These are phyloP conservation scores for Chaetomium fimeti DNA, from an alignment of 495 filamentous ascomycete genomes.

Conservation along the genomic window DNA sequence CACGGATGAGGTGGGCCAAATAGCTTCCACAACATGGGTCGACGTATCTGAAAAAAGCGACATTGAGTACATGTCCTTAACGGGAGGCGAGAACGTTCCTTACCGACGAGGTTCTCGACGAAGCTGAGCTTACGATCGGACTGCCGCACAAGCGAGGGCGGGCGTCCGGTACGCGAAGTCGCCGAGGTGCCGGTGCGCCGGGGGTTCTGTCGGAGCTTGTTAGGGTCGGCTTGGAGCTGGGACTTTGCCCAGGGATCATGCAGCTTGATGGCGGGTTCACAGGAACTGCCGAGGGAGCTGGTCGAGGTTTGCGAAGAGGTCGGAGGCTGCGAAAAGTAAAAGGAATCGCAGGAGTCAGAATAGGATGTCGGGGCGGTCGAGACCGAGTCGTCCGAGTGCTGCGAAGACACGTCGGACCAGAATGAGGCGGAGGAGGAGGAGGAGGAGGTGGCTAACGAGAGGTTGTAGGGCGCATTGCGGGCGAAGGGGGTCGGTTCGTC, in stretches of 20 bases:
- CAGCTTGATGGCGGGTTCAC: conserved; percentile 31
- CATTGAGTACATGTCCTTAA: conserved; percentile 32
- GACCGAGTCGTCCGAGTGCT: conserved; percentile 47
- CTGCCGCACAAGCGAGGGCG: conserved; percentile 83
- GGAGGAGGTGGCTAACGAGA: conserved; percentile 66
- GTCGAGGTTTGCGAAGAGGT: conserved; percentile 34
- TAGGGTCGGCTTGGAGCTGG: conserved; percentile 47
- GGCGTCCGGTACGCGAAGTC: conserved; percentile 60
- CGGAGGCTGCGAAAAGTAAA: conserved; percentile 35
- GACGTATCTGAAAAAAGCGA: conserved; percentile 70
- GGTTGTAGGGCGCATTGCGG: conserved; percentile 59
- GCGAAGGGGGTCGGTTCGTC: conserved; percentile 48
- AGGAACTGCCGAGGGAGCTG: conserved; percentile 33
- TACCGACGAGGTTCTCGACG: conserved; percentile 98
- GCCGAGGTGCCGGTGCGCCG: conserved; percentile 64
- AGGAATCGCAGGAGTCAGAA: conserved; percentile 45
- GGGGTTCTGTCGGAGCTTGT: conserved; percentile 76
- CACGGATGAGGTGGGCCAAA: conserved; percentile 82
- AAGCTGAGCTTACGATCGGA: conserved; percentile 92
- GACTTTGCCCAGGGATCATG: conserved; percentile 37
- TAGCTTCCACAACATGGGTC: conserved; percentile 93
- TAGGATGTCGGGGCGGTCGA: conserved; percentile 40
- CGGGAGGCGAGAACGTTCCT: conserved; percentile 44
- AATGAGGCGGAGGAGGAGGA: conserved; percentile 77
- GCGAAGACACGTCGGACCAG: conserved; percentile 71